Percentiles rank a stretch among this genome's conserved stretches.
These are phyloP conservation scores for Irpex sp. DNA, from an alignment of 1,284 basidiomycete genomes.

Conservation along the genomic window DNA sequence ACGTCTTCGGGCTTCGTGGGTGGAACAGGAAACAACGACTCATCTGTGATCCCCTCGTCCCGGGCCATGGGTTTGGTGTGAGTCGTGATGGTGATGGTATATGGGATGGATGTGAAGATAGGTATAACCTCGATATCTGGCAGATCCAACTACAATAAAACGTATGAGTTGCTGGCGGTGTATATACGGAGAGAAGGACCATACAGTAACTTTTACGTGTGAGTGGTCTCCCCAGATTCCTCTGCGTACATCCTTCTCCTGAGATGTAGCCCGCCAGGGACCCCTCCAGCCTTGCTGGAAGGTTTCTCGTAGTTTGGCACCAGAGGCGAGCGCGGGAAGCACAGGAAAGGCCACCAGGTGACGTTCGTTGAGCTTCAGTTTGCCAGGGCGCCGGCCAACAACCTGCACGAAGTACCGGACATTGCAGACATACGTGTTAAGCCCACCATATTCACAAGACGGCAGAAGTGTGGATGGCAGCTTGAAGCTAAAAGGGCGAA, in stretches of 20 bases:
- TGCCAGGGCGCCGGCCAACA: slow-evolving; percentile 19
- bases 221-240: slow-evolving; percentile 21
- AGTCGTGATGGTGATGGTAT: slow-evolving; percentile 12
- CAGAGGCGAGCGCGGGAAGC: slow-evolving; percentile 13
- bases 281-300: slow-evolving; percentile 4
- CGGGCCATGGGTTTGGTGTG: slow-evolving; percentile 10
- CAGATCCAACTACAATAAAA: slow-evolving; percentile 12
- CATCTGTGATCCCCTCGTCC: slow-evolving; percentile 3
- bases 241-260: slow-evolving; percentile 14
- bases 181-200: background rate
- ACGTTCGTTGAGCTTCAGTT: slow-evolving; percentile 16
- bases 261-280: slow-evolving; percentile 3
- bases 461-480: slow-evolving; percentile 19
- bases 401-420: slow-evolving; percentile 18
- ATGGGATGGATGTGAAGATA: slow-evolving; percentile 15
- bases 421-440: background rate
- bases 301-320: slow-evolving; percentile 4
- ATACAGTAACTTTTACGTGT: slow-evolving; percentile 14
- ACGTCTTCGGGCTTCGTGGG: slow-evolving; percentile 2
- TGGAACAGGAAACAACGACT: slow-evolving; percentile 13
- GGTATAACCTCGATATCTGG: slow-evolving; percentile 10
- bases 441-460: slow-evolving; percentile 15
- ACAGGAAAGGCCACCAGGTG: slow-evolving; percentile 14
- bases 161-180: background rate
- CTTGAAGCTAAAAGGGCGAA: slow-evolving; percentile 19